A percentile compares a stretch with the other conserved stretches of the same genome.
phyloP scores from a whole-genome alignment of 495 filamentous ascomycete species.

The Neurospora pannonica region DNA sequence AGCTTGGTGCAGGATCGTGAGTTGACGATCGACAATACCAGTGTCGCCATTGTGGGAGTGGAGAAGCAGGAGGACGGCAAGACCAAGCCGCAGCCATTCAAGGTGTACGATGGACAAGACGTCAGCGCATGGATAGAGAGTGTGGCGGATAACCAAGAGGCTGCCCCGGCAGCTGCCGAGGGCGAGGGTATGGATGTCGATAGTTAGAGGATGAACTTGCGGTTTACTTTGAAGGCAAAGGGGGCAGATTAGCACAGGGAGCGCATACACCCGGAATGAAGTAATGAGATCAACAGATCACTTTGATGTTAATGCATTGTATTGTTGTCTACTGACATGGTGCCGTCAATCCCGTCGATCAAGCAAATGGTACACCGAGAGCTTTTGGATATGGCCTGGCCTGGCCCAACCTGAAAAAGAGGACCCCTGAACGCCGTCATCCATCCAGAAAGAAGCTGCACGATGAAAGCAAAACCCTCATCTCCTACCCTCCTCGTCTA shows the following conservation, averaged over 20 bases:
- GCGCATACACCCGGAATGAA: neutral
- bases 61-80: conserved; percentile 34
- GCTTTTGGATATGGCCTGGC: neutral
- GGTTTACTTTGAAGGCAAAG: neutral
- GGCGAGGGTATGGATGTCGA: conserved; percentile 78
- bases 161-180: conserved; percentile 32
- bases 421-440: neutral
- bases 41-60: conserved; percentile 72
- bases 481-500: conserved; percentile 17
- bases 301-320: neutral
- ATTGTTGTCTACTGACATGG: neutral
- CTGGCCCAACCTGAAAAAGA: neutral
- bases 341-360: neutral
- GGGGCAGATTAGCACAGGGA: neutral
- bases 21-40: conserved; percentile 92
- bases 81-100: conserved; percentile 66
- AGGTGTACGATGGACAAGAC: conserved; percentile 83
- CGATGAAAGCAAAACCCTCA: neutral
- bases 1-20: conserved; percentile 94
- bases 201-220: conserved; percentile 15
- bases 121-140: conserved; percentile 69
- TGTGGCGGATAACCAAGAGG: conserved; percentile 50
- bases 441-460: neutral
- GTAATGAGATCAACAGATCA: neutral
- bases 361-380: neutral